A percentile compares a stretch with the other conserved stretches of the same genome.
These are phyloP conservation scores for Nectriaceae sp. DNA, from an alignment of 2,329 filamentous ascomycete genomes.

Conservation along the genomic window DNA sequence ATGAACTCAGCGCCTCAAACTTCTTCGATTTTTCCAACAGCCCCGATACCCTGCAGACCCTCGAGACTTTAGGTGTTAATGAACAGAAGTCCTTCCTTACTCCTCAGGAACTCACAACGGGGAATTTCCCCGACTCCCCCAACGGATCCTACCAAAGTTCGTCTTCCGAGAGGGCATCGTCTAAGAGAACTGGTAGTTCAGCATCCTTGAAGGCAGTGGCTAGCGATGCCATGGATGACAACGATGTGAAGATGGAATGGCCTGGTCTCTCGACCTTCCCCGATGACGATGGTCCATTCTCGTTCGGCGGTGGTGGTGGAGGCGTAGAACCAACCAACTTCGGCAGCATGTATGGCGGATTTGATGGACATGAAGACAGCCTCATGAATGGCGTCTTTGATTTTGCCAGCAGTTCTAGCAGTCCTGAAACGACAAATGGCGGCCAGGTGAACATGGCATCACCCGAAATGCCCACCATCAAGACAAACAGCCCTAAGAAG, in stretches of 20 bases:
- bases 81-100: conserved; percentile 35
- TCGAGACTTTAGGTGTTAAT: conserved; percentile 32
- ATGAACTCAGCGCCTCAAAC: conserved; percentile 35
- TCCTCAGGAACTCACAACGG: conserved; percentile 36
- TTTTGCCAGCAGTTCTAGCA: conserved; percentile 61
- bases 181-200: conserved; percentile 49
- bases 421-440: conserved; percentile 44
- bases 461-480: conserved; percentile 43
- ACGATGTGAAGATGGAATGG: conserved; percentile 45
- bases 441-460: conserved; percentile 40
- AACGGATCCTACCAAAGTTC: conserved; percentile 50
- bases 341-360: conserved; percentile 32
- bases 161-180: conserved; percentile 53
- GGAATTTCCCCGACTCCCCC: conserved; percentile 44
- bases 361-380: conserved; percentile 40
- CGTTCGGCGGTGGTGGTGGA: conserved; percentile 33
- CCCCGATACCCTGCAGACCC: conserved; percentile 39
- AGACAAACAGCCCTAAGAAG: conserved; percentile 34
- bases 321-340: conserved; percentile 23
- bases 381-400: conserved; percentile 55
- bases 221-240: conserved; percentile 45
- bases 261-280: conserved; percentile 17
- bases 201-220: conserved; percentile 46
- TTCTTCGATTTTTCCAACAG: conserved; percentile 40
- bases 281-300: conserved; percentile 22